Percentiles rank a stretch among this genome's conserved stretches.
These are phyloP conservation scores for Periconia sp. DNA, from an alignment of 2,329 filamentous ascomycete species.

Conservation along the genomic window DNA sequence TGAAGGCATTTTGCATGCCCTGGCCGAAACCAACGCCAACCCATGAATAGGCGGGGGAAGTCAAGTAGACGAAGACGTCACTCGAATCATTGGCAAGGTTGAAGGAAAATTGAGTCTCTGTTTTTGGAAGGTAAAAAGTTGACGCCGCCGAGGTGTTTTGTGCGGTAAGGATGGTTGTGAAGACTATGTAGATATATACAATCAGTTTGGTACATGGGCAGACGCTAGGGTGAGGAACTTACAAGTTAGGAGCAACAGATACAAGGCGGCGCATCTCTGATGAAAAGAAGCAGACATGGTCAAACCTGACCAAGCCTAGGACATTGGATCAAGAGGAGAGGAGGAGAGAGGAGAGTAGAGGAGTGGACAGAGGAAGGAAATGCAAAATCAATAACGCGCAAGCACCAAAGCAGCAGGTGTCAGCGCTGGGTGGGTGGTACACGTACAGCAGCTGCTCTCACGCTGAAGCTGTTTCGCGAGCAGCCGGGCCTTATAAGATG, in stretches of 20 bases:
- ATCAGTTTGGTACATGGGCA: not conserved
- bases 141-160: conserved; percentile 27
- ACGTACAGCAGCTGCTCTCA: no score
- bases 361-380: not conserved
- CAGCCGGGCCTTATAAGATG: no score
- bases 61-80: conserved; percentile 40
- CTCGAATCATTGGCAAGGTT: conserved; percentile 34
- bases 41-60: conserved; percentile 46
- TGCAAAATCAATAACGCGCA: not conserved
- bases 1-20: conserved; percentile 47
- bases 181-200: conserved; percentile 10
- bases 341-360: not conserved
- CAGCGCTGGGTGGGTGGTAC: not conserved
- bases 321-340: not conserved
- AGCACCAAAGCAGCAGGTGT: not conserved
- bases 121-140: conserved; percentile 34
- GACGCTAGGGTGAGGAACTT: not conserved
- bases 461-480: no score
- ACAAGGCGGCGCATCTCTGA: not conserved
- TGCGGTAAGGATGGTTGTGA: conserved; percentile 14
- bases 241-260: not conserved
- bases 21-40: conserved; percentile 48
- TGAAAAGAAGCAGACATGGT: not conserved
- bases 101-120: conserved; percentile 40
- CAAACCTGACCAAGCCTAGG: not conserved